Base-by-base conservation (phyloP, 805 yeast genomes). In the Wickerhamomyces xylosicus region DNA sequence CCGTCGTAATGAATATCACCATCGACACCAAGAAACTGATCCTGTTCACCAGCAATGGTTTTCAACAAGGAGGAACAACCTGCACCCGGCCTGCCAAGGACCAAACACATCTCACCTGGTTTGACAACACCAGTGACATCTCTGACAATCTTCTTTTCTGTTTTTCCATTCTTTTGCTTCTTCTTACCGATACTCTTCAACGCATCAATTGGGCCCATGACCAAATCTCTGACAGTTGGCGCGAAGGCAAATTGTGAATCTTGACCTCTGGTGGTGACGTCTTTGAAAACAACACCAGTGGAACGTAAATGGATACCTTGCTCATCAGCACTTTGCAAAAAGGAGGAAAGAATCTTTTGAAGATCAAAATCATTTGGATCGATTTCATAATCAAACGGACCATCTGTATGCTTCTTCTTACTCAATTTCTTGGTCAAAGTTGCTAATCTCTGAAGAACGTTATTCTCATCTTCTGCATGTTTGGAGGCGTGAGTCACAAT, bases 1-100 rank as follows among this genome's bases (percentile, higher is more conserved):
- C 85, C 84, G 52, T 77, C 83, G 51, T 78, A 82, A 10, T 65
- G 53, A 41, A 81, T 57, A 21, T 67, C 64, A 43, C 86, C 85
- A 32, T 69, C 67, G 22, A 67, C 68, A 22, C 64, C 41, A 75
- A 36, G 28, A 21, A 57, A 61, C 37, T 57, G 58, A 42, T 61
- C 59, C 16, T 71, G 69, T 46, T 74, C 77, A 40, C 77, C 79
- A 13, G 86, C 74, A 46, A 81, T 62, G 3, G 82, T 69, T 47
- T 77, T 77, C 54, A 81, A 62, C 36, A 81, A 63, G 3, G 86
- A 72, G 5, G 89, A 77, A 56, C 89, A 82, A 35, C 92, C 92
- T 19, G 90, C 79, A 49, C 90, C 87, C 2, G 90, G 87, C 44
- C 81, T 71, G 37, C 84, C 85, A 29, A 79, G 57, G 6, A 81